Base-by-base conservation (phyloP, 176 grass and related monocot genomes). In the Otatea glauca region DNA sequence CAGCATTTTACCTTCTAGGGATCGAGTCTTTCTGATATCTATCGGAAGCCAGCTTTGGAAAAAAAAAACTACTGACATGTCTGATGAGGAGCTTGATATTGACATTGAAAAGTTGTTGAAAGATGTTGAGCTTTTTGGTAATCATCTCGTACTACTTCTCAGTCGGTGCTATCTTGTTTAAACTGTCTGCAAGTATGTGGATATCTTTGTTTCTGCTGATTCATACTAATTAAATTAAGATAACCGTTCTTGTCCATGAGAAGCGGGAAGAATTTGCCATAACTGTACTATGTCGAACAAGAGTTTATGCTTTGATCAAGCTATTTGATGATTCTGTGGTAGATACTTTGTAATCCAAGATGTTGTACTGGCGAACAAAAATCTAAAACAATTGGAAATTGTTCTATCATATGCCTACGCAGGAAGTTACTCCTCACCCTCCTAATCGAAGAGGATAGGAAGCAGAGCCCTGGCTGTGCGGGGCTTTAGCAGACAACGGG, bases 71-170 rank as follows among this genome's bases (percentile, higher is more conserved):
- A 50, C 47, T 5, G 63, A 87, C 71, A 70, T 66, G 21, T 89
- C 90, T 43, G 95, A 98, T 21, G 88, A 83, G 14, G 92, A 94
- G 78, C 86, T 90, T 91, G 81, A 92, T 41, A 91, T 94, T 54
- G 92, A 97, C 80, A 91, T 98, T 35, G 83, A 69, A 37, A 98
- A 92, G 83, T 34, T 98, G 61, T 64, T 98, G 54, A 95, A 98
- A 79, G 91, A 94, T 82, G 90, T 98, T 27, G 90, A 98, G 77
- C 86, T 93, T 70, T 88, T 98, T 38, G 91, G 95, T 98, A 90
- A 84, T 90, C 45, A 50, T 65, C 32, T 86, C 72, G 15, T 54
- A 18, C 18, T 56, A 27, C 34, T 55, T 41, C 9, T 81, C 41
- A 27, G 68, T 60, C 9, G 34, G 13, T 77, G 4, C 25, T 80